Conservation (phyloP, 2,329 filamentous ascomycete genomes). For the Scopulariopsis brevicaulis region DNA sequence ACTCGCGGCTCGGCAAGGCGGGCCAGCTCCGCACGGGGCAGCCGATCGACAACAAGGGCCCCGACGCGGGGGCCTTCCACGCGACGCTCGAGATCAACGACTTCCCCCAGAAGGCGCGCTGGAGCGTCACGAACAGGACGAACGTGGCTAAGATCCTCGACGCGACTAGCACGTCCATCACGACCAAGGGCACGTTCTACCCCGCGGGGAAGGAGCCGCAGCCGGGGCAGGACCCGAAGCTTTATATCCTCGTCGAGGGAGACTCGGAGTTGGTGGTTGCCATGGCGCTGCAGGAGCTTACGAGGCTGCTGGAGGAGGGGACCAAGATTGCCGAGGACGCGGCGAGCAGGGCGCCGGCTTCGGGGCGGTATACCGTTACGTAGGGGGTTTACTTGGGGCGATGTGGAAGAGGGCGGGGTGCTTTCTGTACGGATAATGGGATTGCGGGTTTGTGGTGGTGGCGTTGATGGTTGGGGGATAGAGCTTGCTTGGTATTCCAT, state of each 20-base stretch:
- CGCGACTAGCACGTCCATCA: slow-evolving; percentile 88
- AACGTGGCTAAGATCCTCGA: slow-evolving; percentile 98
- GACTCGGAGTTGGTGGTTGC: slow-evolving; percentile 91
- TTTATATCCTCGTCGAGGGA: slow-evolving; percentile 96
- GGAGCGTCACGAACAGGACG: slow-evolving; percentile 96
- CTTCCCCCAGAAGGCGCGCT: slow-evolving; percentile 95
- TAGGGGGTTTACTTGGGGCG: not conserved
- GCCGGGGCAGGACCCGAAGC: slow-evolving; percentile 69
- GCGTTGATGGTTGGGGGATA: not conserved
- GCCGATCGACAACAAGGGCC: slow-evolving; percentile 96
- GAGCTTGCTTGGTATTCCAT: not conserved
- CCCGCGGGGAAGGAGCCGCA: slow-evolving; percentile 68
- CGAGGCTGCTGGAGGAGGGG: slow-evolving; percentile 77
- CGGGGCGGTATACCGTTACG: slow-evolving; percentile 78
- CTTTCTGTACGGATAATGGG: not conserved
- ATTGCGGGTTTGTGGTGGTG: not conserved
- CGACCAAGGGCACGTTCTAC: slow-evolving; percentile 92
- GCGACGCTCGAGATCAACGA: slow-evolving; percentile 98
- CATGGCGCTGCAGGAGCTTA: slow-evolving; percentile 82
- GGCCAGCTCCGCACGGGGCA: slow-evolving; percentile 85
- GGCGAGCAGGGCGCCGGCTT: slow-evolving; percentile 66
- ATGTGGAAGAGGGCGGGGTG: not conserved
- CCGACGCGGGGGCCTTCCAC: slow-evolving; percentile 92
- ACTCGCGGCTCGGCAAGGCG: slow-evolving; percentile 77
- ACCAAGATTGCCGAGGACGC: slow-evolving; percentile 82